Percentiles rank a stretch among this genome's conserved stretches.
Conservation (phyloP, 768 basidiomycete species). For the Suillus paluster region DNA sequence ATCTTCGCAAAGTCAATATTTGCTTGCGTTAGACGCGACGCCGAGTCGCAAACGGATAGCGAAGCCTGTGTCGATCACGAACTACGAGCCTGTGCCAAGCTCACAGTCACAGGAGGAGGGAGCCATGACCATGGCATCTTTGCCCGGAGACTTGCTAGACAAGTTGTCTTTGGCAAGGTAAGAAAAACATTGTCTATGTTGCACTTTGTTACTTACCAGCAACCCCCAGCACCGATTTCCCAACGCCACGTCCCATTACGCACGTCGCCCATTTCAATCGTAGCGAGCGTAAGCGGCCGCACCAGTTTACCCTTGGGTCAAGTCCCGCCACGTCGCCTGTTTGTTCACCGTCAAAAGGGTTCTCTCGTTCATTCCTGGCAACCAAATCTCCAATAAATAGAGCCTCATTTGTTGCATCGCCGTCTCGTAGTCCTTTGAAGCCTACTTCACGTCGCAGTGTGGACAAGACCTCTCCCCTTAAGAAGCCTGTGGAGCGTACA, state of each 20-base stretch:
- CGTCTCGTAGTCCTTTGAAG: slow-evolving; percentile 10
- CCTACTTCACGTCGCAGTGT: slow-evolving; percentile 2
- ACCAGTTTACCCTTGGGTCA: slow-evolving; percentile 4
- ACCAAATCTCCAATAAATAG: slow-evolving; percentile 11
- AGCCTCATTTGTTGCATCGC: neutral
- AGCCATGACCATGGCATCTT: slow-evolving; percentile 21
- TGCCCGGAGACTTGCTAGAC: neutral
- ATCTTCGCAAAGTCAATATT: slow-evolving; percentile 40
- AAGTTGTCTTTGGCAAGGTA: slow-evolving; percentile 17
- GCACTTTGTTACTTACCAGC: slow-evolving; percentile 14
- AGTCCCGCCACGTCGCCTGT: slow-evolving; percentile 11
- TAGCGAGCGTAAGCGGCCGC: slow-evolving; percentile 7
- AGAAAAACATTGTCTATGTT: slow-evolving; percentile 3
- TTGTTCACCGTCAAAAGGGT: neutral
- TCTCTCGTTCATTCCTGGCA: slow-evolving; percentile 5
- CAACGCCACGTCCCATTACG: neutral
- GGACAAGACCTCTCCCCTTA: neutral
- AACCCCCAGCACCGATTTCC: neutral
- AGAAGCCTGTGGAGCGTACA: neutral
- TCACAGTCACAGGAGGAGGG: slow-evolving; percentile 40
- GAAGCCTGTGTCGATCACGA: slow-evolving; percentile 5
- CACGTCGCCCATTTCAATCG: neutral
- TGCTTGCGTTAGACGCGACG: slow-evolving; percentile 33
- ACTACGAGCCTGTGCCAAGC: slow-evolving; percentile 24
- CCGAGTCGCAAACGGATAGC: slow-evolving; percentile 41